phyloP scores from a whole-genome alignment of 768 basidiomycete genomes.

The Boletus barrowsii region DNA sequence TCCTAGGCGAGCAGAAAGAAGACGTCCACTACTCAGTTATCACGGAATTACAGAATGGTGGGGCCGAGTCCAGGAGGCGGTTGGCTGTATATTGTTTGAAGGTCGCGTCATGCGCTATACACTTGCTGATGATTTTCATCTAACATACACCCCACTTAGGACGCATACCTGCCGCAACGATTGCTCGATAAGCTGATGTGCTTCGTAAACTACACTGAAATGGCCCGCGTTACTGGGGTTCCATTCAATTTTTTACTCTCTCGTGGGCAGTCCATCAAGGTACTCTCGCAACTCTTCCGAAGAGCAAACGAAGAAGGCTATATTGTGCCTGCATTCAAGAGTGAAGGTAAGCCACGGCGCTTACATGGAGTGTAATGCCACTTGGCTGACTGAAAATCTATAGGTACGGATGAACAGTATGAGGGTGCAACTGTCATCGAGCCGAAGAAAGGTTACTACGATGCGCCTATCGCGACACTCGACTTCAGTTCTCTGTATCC shows the following conservation, averaged over 20 bases:
- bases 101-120: constrained; percentile 38
- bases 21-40: constrained; percentile 99
- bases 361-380: not conserved
- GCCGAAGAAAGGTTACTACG: constrained; percentile 93
- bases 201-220: constrained; percentile 96
- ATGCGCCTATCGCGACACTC: constrained; percentile 93
- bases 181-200: constrained; percentile 98
- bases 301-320: constrained; percentile 92
- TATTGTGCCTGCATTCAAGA: constrained; percentile 79
- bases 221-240: constrained; percentile 99
- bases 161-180: constrained; percentile 96
- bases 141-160: constrained; percentile 44
- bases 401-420: constrained; percentile 92
- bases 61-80: constrained; percentile 86
- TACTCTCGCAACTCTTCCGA: constrained; percentile 91
- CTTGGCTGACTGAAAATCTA: not conserved
- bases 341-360: constrained; percentile 58
- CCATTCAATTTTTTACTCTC: constrained; percentile 95
- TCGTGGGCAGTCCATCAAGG: constrained; percentile 98
- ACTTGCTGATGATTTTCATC: not conserved
- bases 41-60: constrained; percentile 96
- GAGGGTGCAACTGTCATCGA: constrained; percentile 99
- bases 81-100: constrained; percentile 98
- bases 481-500: constrained; percentile 99
- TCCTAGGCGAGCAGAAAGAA: constrained; percentile 98